Evolutionary conservation across 257 asterid genomes (phyloP).

Genomic region (Lithospermum erythrorhizon): DNA sequence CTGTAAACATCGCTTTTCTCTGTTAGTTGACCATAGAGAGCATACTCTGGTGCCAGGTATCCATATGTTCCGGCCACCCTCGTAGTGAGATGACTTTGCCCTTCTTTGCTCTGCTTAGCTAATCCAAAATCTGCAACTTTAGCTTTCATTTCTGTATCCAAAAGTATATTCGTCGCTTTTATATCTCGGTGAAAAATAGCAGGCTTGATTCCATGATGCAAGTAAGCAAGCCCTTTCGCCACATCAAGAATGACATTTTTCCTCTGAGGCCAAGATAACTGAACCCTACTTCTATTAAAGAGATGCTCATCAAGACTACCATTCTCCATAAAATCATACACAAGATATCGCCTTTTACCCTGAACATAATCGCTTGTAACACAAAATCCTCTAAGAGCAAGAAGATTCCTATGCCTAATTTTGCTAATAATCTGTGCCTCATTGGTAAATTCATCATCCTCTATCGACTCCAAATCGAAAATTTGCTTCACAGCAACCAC

Average conservation of each 20-base stretch:
- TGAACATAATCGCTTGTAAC: slow-evolving; percentile 29
- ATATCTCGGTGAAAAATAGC: slow-evolving; percentile 46
- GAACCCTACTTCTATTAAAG: slow-evolving; percentile 10
- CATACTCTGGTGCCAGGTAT: slow-evolving; percentile 53
- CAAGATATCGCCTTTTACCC: slow-evolving; percentile 39
- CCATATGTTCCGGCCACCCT: slow-evolving; percentile 63
- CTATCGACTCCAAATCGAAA: slow-evolving; percentile 31
- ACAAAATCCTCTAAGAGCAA: slow-evolving; percentile 40
- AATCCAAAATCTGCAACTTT: slow-evolving; percentile 50
- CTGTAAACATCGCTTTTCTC: slow-evolving; percentile 52
- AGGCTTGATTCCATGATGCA: slow-evolving; percentile 54
- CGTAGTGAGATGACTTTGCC: slow-evolving; percentile 47
- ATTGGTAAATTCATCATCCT: slow-evolving; percentile 42
- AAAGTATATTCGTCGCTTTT: slow-evolving; percentile 47
- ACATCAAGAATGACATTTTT: slow-evolving; percentile 50
- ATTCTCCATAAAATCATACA: slow-evolving; percentile 45
- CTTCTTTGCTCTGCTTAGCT: slow-evolving; percentile 46
- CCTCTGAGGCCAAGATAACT: slow-evolving; percentile 47
- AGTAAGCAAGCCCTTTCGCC: slow-evolving; percentile 51
- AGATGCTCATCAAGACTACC: slow-evolving; percentile 44
- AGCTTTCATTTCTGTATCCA: slow-evolving; percentile 42
- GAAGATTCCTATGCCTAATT: slow-evolving; percentile 53
- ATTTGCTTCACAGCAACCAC: slow-evolving; percentile 40
- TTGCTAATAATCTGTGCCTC: slow-evolving; percentile 54
- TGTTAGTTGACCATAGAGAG: slow-evolving; percentile 49